Base-by-base conservation (phyloP, 768 basidiomycete genomes). In the Boletus eberwhitei region DNA sequence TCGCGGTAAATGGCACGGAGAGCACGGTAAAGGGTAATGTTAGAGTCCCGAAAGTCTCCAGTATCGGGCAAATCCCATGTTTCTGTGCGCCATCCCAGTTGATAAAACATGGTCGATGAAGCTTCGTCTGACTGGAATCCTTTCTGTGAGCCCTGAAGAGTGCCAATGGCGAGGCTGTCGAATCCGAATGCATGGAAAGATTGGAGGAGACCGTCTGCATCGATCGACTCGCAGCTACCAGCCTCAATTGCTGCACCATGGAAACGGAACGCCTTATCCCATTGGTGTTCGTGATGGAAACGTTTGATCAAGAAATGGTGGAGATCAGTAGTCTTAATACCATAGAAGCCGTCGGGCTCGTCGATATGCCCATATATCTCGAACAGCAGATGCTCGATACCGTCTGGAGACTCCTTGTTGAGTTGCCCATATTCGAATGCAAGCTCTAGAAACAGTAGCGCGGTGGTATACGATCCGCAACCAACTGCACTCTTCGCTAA, bases 331-430 rank as follows among this genome's bases (percentile, higher is more conserved):
- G 88, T 85, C 57, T 86, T 79, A 55, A 98, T 93, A 6, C 93
- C 93, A 70, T 99, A 99, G 69, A 99, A 99, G 2, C 97, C 94
- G 63, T 99, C 97, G 0, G 95, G 95, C 68, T 99, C 97, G 64
- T 97, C 95, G 55, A 99, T 93, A 62, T 93, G 88, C 50, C 86
- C 85, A 65, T 98, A 99, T 47, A 98, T 93, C 47, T 88, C 87
- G 73, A 93, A 98, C 21, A 98, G 74, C 24, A 95, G 77, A 53
- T 88, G 75, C 59, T 93, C 90, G 1, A 78, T 73, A 16, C 72
- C 69, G 11, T 59, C 57, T 3, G 63, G 56, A n/a, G 64, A 64
- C 8, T 71, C 69, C 19, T 64, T 57, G 29, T 60, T 50, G 12
- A 69, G 67, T 34, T 66, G 59, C 12, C 61, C 58, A 55, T 80